Conservation (phyloP, 164 flowering plant species). For the Nymphaea colorata region DNA sequence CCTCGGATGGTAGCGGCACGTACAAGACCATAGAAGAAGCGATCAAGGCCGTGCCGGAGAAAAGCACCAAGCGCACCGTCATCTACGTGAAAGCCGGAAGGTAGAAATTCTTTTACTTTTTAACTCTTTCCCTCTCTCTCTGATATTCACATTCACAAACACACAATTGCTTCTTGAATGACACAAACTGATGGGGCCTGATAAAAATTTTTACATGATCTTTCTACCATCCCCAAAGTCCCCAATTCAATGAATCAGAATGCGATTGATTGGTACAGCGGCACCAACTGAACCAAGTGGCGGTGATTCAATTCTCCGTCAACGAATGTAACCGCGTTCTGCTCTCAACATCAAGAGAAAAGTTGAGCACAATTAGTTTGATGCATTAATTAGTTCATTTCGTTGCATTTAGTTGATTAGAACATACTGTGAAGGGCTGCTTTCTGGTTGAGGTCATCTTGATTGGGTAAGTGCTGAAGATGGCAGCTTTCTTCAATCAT, state of each 20-base stretch:
- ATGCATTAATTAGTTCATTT: neutral
- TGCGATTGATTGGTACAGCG: neutral
- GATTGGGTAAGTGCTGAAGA: too few species aligned
- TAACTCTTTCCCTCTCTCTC: neutral
- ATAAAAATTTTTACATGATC: neutral
- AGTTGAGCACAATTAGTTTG: neutral
- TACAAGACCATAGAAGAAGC: conserved; percentile 55
- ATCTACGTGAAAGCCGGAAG: conserved; percentile 82
- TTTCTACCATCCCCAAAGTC: neutral
- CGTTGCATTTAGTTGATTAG: too few species aligned
- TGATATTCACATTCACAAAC: neutral
- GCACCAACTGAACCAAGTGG: neutral
- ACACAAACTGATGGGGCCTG: too few species aligned
- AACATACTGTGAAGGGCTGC: too few species aligned
- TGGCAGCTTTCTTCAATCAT: too few species aligned
- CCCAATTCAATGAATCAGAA: neutral
- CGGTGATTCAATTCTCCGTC: too few species aligned
- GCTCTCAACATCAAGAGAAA: neutral
- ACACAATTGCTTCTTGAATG: neutral
- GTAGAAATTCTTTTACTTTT: conserved; percentile 20
- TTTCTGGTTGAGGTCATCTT: too few species aligned
- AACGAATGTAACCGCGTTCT: too few species aligned
- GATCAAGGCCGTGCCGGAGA: conserved; percentile 63
- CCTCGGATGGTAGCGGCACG: conserved; percentile 64
- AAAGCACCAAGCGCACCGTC: conserved; percentile 38